A percentile compares a stretch with the other conserved stretches of the same genome.
These are phyloP conservation scores for Melaleuca quinquenervia DNA, from an alignment of 345 rosid genomes.

Conservation along the genomic window DNA sequence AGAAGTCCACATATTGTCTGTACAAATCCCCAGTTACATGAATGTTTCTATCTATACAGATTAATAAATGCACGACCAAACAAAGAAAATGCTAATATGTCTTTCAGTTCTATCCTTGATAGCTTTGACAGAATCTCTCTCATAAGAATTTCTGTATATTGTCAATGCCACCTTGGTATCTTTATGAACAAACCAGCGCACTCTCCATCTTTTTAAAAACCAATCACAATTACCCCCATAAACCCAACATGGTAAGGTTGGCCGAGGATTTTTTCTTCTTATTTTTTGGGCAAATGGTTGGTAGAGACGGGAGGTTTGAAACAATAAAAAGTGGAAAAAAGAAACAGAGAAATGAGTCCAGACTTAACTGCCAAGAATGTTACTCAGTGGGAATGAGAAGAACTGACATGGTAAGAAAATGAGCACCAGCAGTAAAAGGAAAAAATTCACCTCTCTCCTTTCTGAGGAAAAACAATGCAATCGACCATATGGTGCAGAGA, in stretches of 20 bases:
- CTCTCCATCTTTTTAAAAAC: background rate
- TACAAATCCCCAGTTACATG: background rate
- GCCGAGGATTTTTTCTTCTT: background rate
- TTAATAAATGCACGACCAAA: background rate
- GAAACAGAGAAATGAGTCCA: constrained; percentile 2
- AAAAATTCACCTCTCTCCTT: constrained; percentile 37
- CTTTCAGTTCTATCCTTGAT: background rate
- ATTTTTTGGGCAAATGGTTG: background rate
- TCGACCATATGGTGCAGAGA: constrained; percentile 55
- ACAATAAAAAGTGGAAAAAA: constrained; percentile 12
- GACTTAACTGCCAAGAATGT: constrained; percentile 24
- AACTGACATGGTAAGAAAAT: background rate
- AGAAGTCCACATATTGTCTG: background rate
- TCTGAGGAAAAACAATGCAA: constrained; percentile 64
- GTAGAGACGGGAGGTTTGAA: background rate
- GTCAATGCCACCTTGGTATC: background rate
- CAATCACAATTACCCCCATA: background rate
- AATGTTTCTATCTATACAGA: background rate
- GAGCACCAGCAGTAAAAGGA: constrained; percentile 10
- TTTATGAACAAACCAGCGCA: background rate
- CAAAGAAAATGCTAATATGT: background rate
- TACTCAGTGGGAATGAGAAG: constrained; percentile 8
- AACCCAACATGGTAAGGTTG: background rate
- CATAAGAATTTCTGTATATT: background rate
- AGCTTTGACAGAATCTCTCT: background rate